These are phyloP conservation scores for Clavispora vitiphila DNA, from an alignment of 805 yeast genomes.

Conservation along the genomic window DNA sequence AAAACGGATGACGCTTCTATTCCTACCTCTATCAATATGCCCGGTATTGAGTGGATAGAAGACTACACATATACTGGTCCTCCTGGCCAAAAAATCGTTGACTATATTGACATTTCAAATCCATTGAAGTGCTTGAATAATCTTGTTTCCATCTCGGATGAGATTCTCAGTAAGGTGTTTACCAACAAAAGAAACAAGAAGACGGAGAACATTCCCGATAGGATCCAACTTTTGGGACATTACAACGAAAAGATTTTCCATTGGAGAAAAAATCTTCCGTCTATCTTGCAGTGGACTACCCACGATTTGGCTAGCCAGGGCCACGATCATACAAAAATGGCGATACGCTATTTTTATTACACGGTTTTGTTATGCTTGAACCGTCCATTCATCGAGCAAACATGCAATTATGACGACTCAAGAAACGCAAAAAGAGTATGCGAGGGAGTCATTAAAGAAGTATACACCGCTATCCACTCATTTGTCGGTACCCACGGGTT, in stretches of 20 bases:
- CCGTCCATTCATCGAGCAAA: constrained; percentile 10
- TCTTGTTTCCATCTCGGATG: constrained; percentile 8
- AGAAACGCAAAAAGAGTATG: constrained; percentile 4
- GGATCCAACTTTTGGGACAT: constrained; percentile 2
- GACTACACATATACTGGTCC: constrained; percentile 10
- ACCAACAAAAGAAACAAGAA: neutral
- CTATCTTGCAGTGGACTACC: constrained; percentile 6
- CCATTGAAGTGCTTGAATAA: constrained; percentile 6
- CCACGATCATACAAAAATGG: constrained; percentile 10
- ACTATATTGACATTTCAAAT: constrained; percentile 10
- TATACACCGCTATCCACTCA: constrained; percentile 3
- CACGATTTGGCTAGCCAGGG: constrained; percentile 1
- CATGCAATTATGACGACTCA: neutral
- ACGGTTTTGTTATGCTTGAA: constrained; percentile 9
- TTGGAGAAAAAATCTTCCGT: constrained; percentile 9
- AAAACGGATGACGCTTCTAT: constrained; percentile 8
- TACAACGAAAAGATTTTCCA: constrained; percentile 6
- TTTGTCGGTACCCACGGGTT: constrained; percentile 8
- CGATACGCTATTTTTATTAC: constrained; percentile 11
- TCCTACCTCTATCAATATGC: constrained; percentile 10
- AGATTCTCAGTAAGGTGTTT: constrained; percentile 8
- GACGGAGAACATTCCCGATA: neutral
- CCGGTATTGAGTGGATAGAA: constrained; percentile 10
- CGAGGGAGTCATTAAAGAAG: constrained; percentile 1
- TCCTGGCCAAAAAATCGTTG: neutral